Conservation (phyloP, 495 filamentous ascomycete genomes). For the Daldinia grandis region DNA sequence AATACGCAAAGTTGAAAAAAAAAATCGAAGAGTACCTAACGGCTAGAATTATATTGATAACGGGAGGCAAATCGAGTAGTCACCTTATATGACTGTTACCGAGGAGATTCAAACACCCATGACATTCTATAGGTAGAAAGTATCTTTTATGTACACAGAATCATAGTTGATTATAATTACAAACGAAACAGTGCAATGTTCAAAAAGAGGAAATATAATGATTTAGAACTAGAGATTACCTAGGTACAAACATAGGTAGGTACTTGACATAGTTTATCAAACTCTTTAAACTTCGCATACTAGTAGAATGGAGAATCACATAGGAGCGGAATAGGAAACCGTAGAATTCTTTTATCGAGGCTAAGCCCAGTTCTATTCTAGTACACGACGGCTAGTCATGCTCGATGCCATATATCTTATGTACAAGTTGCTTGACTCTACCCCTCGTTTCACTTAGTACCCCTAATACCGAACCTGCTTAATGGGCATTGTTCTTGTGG, state of each 20-base stretch:
- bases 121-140: not conserved
- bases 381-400: constrained; percentile 38
- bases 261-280: not conserved
- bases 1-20: not conserved
- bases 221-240: too few species aligned
- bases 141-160: not conserved
- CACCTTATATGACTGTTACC: not conserved
- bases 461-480: constrained; percentile 49
- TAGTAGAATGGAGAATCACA: not conserved
- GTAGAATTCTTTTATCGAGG: constrained; percentile 33
- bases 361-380: constrained; percentile 38
- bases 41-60: not conserved
- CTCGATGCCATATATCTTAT: constrained; percentile 48
- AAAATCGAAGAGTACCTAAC: not conserved
- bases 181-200: not conserved
- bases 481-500: constrained; percentile 99
- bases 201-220: not conserved
- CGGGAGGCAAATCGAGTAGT: not conserved
- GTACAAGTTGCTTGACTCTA: constrained; percentile 51
- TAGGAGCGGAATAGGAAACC: constrained; percentile 28
- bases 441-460: constrained; percentile 21
- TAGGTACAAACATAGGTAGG: not conserved
- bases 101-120: not conserved
- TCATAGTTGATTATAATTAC: not conserved
- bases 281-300: not conserved